These are phyloP conservation scores for Coniferiporia weirii DNA, from an alignment of 1,284 basidiomycete species.

Conservation along the genomic window DNA sequence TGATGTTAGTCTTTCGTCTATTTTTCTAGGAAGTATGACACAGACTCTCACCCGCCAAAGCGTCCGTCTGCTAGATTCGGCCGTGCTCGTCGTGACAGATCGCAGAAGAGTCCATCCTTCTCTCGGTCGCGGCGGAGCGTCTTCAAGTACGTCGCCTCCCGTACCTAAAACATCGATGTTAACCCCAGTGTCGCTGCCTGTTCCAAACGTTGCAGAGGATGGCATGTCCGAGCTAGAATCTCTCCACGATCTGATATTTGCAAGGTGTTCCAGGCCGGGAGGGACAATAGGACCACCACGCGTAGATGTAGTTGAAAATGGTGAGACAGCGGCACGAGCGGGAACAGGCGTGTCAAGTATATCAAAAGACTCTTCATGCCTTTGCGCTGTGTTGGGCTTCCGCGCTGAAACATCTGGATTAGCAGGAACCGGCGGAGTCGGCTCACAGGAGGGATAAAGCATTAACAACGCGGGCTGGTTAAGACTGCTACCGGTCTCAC, in stretches of 20 bases:
- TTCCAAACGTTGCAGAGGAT: constrained; percentile 14
- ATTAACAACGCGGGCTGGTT: constrained; percentile 12
- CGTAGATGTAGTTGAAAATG: constrained; percentile 17
- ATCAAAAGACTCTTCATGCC: constrained; percentile 1
- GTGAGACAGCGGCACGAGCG: constrained; percentile 11
- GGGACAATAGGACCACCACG: constrained; percentile 16
- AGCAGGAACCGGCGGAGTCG: neutral
- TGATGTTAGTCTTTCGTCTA: neutral
- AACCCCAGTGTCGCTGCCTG: constrained; percentile 5
- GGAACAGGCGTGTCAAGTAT: constrained; percentile 19
- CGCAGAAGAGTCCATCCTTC: constrained; percentile 15
- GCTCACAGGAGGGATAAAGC: constrained; percentile 10
- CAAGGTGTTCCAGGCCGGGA: constrained; percentile 17
- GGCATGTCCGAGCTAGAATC: constrained; percentile 19
- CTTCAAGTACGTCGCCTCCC: constrained; percentile 14
- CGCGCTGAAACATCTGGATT: neutral
- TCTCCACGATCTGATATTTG: constrained; percentile 15
- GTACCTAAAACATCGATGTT: constrained; percentile 11
- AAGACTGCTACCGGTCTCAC: constrained; percentile 6
- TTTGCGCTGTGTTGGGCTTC: neutral
- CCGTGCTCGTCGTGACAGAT: constrained; percentile 11
- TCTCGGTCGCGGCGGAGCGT: constrained; percentile 15
- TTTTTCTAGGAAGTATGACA: neutral
- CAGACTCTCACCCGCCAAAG: constrained; percentile 12
- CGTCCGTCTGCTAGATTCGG: constrained; percentile 11